Evolutionary conservation across 805 yeast species (phyloP), one percentile per base, ranked within the genome.

Genomic region (Osmozyma mogii): DNA sequence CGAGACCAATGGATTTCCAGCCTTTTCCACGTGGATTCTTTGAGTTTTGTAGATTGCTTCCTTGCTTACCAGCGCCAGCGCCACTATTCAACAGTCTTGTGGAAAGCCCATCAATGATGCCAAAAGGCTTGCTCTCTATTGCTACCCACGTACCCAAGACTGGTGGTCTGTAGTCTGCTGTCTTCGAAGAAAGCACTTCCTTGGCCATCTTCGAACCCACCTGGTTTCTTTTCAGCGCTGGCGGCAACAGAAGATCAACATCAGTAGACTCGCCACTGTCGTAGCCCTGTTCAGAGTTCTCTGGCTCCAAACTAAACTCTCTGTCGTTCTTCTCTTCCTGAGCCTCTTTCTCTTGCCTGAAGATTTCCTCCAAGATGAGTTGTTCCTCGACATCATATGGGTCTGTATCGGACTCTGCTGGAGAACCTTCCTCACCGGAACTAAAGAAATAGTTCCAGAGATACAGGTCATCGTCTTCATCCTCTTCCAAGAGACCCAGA

Each of bases 261-360:
- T 89, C 98, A 0, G 98, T 92, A 10, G 94, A 84, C 44, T 88
- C 96, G 24, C 92, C 95, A 41, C 82, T 79, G 32, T 71, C 72
- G 38, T 59, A 58, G 5, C 46, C 60, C 13, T 50, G 54, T 17
- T 61, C 67, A n/a, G 44, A 41, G 19, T 53, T 50, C 16, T 36
- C 49, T 1, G 36, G 30, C 10, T 38, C 40, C 41, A 35, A 27
- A 22, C 33, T 24, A 5, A 37, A 26, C 17, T 38, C 44, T 3
- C 36, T 36, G 14, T 29, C 34, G 14, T 15, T 17, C 32, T 31
- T 21, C 16, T 38, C 38, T 29, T 28, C 27, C 8, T 27, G 17
- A 15, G 18, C 10, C 6, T 14, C 15, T 19, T 33, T 30, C 13
- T 39, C 41, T n/a, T 50, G 49, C 19, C 44, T 40, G 35, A 51